phyloP scores from a whole-genome alignment of 2,329 filamentous ascomycete species.

The Aspergillus tamarii region DNA sequence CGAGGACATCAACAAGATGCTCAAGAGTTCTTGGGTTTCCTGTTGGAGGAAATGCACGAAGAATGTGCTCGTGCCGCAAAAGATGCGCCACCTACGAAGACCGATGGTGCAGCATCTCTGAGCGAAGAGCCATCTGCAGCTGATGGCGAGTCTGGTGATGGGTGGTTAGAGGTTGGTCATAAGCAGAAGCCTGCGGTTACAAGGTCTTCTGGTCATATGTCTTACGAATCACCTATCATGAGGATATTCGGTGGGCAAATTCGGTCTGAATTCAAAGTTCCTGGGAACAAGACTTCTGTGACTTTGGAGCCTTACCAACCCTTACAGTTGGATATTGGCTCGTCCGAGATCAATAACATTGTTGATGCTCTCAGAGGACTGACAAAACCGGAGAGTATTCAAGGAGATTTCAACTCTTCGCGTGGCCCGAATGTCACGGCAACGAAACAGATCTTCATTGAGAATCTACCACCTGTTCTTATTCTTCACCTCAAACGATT shows the following conservation, averaged over 20 bases:
- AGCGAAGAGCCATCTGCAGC: constrained; percentile 35
- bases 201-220: constrained; percentile 76
- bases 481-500: constrained; percentile 97
- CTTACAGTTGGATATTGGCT: constrained; percentile 90
- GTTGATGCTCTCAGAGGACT: constrained; percentile 85
- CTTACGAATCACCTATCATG: constrained; percentile 78
- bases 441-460: constrained; percentile 94
- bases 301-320: constrained; percentile 93
- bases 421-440: constrained; percentile 76
- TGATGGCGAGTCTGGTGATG: constrained; percentile 56
- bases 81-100: constrained; percentile 47
- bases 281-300: constrained; percentile 85
- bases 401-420: constrained; percentile 80
- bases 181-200: constrained; percentile 88
- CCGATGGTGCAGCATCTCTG: constrained; percentile 46
- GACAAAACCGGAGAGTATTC: constrained; percentile 80
- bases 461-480: constrained; percentile 84
- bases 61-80: constrained; percentile 82
- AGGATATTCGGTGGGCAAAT: constrained; percentile 94
- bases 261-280: constrained; percentile 84
- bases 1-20: constrained; percentile 97
- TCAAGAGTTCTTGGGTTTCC: constrained; percentile 92
- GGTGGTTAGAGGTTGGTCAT: constrained; percentile 93
- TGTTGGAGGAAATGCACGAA: constrained; percentile 89
- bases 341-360: constrained; percentile 84